These are phyloP conservation scores for Pseudocohnilembus persalinus DNA, from an alignment of 169 alveolate genomes.

Conservation along the genomic window DNA sequence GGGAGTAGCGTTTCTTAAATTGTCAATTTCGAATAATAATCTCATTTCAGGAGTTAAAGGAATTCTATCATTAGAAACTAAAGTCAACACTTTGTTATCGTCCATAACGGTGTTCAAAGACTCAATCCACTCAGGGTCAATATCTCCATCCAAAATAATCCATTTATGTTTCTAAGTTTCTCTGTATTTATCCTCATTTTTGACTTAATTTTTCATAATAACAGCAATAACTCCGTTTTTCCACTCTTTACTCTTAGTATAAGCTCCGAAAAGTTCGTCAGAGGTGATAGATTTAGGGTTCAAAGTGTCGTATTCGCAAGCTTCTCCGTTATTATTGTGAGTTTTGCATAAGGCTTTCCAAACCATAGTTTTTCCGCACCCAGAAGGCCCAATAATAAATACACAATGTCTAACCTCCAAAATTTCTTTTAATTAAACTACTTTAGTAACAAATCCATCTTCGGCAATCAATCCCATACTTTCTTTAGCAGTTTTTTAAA, in stretches of 20 bases:
- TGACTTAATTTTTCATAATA: constrained; percentile 94
- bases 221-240: constrained; percentile 96
- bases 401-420: constrained; percentile 95
- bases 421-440: constrained; percentile 86
- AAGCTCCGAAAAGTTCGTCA: constrained; percentile 93
- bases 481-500: constrained; percentile 68
- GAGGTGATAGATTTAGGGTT: constrained; percentile 96
- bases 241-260: constrained; percentile 96
- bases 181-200: constrained; percentile 88
- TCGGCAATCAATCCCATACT: constrained; percentile 84
- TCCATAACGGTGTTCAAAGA: constrained; percentile 97
- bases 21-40: constrained; percentile 93
- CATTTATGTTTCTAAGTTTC: constrained; percentile 88
- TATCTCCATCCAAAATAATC: constrained; percentile 96
- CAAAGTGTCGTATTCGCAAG: constrained; percentile 89
- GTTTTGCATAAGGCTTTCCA: constrained; percentile 91
- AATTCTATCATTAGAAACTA: constrained; percentile 95
- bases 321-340: constrained; percentile 82
- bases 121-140: constrained; percentile 99
- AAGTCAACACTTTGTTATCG: constrained; percentile 96
- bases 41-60: constrained; percentile 94
- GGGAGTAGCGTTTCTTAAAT: constrained; percentile 96
- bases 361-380: constrained; percentile 95
- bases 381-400: constrained; percentile 96
- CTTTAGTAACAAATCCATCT: constrained; percentile 79